Evolutionary conservation across 1,284 basidiomycete species (phyloP), one percentile per base, ranked within the genome.

Genomic region (Microbotryomycetes sp.): DNA sequence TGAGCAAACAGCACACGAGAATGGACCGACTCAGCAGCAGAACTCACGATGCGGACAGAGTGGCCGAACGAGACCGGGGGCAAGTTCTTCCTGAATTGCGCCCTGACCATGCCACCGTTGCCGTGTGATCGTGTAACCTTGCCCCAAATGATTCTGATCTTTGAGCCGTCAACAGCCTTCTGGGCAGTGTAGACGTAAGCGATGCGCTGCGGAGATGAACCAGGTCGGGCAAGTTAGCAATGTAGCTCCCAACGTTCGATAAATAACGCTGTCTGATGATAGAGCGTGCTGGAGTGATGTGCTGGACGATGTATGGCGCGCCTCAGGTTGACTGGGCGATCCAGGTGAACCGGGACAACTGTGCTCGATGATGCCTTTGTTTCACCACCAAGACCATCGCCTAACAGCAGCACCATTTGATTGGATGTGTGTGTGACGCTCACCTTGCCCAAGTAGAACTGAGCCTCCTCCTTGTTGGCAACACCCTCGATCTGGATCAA

Each of bases 361-460:
- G n/a, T n/a, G n/a, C n/a, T n/a, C n/a, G n/a, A n/a, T n/a, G n/a
- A n/a, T n/a, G n/a, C n/a, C n/a, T n/a, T n/a, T n/a, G n/a, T n/a
- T n/a, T n/a, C n/a, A n/a, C n/a, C n/a, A n/a, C n/a, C n/a, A n/a
- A n/a, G n/a, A n/a, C n/a, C n/a, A n/a, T n/a, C n/a, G n/a, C n/a
- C n/a, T n/a, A n/a, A n/a, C n/a, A n/a, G n/a, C n/a, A n/a, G n/a
- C n/a, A n/a, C n/a, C n/a, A n/a, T n/a, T n/a, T n/a, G n/a, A n/a
- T n/a, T n/a, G n/a, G n/a, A n/a, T n/a, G n/a, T n/a, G n/a, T n/a
- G n/a, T n/a, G n/a, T n/a, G 7, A 19, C 50, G 72, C 85, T 73
- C 72, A 96, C 92, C 88, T 98, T 98, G 78, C 94, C 96, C 68
- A 97, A 85, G 84, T 98, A 98, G 80, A 92, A 94, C 78, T 93